Percentiles rank a stretch among this genome's conserved stretches.
These are phyloP conservation scores for Rhodotorula sp. DNA, from an alignment of 1,284 basidiomycete species.

Conservation along the genomic window DNA sequence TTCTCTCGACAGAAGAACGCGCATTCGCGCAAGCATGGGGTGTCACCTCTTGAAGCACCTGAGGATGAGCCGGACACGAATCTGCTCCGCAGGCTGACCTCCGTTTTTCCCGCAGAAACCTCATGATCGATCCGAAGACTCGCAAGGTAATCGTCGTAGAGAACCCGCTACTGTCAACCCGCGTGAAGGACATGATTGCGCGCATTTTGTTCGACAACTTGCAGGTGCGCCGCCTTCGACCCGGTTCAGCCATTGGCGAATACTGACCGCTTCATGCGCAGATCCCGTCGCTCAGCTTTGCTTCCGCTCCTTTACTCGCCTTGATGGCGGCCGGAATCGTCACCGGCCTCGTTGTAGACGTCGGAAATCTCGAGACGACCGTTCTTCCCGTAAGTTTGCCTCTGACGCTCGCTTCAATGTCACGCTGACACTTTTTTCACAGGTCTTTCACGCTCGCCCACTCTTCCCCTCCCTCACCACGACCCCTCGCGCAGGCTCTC, in stretches of 20 bases:
- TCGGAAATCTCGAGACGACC: slow-evolving; percentile 84
- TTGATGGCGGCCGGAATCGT: slow-evolving; percentile 81
- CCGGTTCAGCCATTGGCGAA: not conserved
- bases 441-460: slow-evolving; percentile 87
- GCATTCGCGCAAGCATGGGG: too few species aligned
- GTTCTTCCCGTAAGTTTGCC: slow-evolving; percentile 68
- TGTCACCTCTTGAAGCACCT: too few species aligned
- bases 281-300: slow-evolving; percentile 91
- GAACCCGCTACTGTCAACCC: slow-evolving; percentile 77
- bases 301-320: slow-evolving; percentile 77
- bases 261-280: slow-evolving; percentile 46
- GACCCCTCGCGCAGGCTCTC: slow-evolving; percentile 75
- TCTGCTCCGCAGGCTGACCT: not conserved
- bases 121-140: slow-evolving; percentile 88
- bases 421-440: slow-evolving; percentile 1
- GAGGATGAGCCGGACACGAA: too few species aligned
- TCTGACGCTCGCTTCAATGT: not conserved
- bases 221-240: slow-evolving; percentile 59
- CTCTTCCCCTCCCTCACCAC: slow-evolving; percentile 75
- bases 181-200: slow-evolving; percentile 84
- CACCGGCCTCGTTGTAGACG: slow-evolving; percentile 88
- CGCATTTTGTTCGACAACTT: slow-evolving; percentile 84
- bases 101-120: slow-evolving; percentile 59
- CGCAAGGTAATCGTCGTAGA: slow-evolving; percentile 90
- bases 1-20: too few species aligned